A percentile compares a stretch with the other conserved stretches of the same genome.
These are phyloP conservation scores for Dalechampia spathulata DNA, from an alignment of 441 rosid genomes.

Conservation along the genomic window DNA sequence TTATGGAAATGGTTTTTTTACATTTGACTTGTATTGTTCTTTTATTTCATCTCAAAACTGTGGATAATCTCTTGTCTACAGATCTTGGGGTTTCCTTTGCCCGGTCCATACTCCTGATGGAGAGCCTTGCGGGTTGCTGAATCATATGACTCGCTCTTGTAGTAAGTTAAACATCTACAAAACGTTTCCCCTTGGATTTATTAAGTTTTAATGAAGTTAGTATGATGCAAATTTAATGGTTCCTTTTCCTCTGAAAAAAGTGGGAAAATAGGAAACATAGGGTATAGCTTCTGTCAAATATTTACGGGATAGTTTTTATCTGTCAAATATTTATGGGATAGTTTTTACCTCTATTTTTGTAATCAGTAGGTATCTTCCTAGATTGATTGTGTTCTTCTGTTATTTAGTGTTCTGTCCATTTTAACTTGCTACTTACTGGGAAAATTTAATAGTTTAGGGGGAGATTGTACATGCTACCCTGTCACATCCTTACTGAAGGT, in stretches of 20 bases:
- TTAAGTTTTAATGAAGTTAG: background rate
- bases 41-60: background rate
- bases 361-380: background rate
- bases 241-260: background rate
- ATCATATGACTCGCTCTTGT: slow-evolving; percentile 83
- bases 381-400: background rate
- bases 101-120: slow-evolving; percentile 99
- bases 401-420: background rate
- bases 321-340: too few species aligned
- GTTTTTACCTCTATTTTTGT: background rate
- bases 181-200: background rate
- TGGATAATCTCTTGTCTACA: slow-evolving; percentile 20
- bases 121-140: slow-evolving; percentile 92
- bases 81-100: slow-evolving; percentile 99
- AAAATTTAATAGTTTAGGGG: background rate
- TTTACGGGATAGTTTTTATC: background rate
- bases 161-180: slow-evolving; percentile 42
- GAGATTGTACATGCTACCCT: background rate
- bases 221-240: background rate
- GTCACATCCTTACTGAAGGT: background rate
- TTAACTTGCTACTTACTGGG: background rate
- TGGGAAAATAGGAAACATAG: background rate
- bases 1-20: too few species aligned
- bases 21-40: too few species aligned
- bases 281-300: background rate